Conservation (phyloP, 2,329 filamentous ascomycete species). For the Penicillium rolfsii region DNA sequence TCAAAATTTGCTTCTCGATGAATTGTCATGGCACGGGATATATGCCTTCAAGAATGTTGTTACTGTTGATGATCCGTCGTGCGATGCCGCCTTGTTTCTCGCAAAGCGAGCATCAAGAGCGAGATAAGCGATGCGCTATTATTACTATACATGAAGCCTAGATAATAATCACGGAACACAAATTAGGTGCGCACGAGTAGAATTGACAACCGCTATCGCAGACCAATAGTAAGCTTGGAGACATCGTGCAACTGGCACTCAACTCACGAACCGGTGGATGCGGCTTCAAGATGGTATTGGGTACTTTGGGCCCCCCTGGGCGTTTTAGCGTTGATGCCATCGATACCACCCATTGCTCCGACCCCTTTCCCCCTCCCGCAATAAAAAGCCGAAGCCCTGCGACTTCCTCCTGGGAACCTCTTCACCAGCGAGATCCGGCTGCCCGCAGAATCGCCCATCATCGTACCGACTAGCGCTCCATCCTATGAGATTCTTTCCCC, state of each 20-base stretch:
- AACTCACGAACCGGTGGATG: background rate
- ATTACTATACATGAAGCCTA: background rate
- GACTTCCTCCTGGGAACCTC: background rate
- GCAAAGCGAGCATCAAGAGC: background rate
- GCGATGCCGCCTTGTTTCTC: background rate
- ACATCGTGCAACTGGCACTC: background rate
- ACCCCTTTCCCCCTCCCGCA: background rate
- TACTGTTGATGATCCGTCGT: background rate
- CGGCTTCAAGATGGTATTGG: background rate
- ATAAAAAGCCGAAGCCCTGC: background rate
- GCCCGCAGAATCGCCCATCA: background rate
- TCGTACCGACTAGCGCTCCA: background rate
- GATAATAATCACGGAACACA: background rate
- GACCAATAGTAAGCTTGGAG: background rate
- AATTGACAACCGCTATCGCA: background rate
- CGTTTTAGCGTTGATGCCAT: background rate
- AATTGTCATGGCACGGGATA: background rate
- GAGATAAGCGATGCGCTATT: background rate
- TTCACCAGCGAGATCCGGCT: conserved; percentile 3
- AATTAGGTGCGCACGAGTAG: background rate
- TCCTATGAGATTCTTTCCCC: background rate
- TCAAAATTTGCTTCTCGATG: background rate
- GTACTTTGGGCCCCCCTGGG: background rate
- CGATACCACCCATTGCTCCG: background rate
- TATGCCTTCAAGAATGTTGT: background rate